These are phyloP conservation scores for Psidium friedrichsthalianum DNA, from an alignment of 345 rosid genomes.

Conservation along the genomic window DNA sequence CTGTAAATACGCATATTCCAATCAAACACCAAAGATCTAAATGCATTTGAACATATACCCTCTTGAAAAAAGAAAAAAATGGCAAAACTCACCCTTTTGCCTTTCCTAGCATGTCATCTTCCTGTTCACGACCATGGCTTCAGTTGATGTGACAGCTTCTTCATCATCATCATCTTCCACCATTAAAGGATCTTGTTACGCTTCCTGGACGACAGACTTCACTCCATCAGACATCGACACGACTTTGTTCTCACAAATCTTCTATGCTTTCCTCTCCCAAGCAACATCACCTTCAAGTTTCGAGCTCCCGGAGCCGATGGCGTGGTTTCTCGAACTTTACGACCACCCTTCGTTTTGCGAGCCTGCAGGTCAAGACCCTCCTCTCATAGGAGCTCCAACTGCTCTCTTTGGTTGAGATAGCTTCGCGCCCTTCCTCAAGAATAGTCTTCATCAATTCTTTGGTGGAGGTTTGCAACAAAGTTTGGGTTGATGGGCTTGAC, in stretches of 20 bases:
- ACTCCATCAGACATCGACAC: constrained; percentile 41
- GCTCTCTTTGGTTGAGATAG: constrained; percentile 19
- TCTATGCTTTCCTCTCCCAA: constrained; percentile 50
- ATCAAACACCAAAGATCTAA: not conserved
- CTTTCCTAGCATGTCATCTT: not conserved
- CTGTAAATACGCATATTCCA: not conserved
- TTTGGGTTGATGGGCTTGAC: constrained; percentile 46
- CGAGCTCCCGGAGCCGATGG: constrained; percentile 4
- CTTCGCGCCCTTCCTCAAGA: constrained; percentile 16
- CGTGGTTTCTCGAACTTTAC: constrained; percentile 25
- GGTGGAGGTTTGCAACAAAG: constrained; percentile 22
- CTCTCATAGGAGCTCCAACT: constrained; percentile 10
- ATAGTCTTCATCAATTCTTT: constrained; percentile 29
- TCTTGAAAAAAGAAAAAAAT: not conserved
- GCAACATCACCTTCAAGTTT: constrained; percentile 18
- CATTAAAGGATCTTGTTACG: constrained; percentile 42
- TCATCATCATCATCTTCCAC: not conserved
- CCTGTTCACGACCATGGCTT: not conserved
- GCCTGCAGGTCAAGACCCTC: constrained; percentile 30
- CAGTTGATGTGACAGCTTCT: constrained; percentile 3
- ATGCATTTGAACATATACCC: not conserved
- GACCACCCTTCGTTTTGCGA: constrained; percentile 24
- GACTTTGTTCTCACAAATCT: constrained; percentile 39
- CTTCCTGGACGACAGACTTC: constrained; percentile 23
- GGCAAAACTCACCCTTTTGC: not conserved